Percentiles rank a stretch among this genome's conserved stretches.
These are phyloP conservation scores for Persicaria maculosa DNA, from an alignment of 148 eudicot species.

Conservation along the genomic window DNA sequence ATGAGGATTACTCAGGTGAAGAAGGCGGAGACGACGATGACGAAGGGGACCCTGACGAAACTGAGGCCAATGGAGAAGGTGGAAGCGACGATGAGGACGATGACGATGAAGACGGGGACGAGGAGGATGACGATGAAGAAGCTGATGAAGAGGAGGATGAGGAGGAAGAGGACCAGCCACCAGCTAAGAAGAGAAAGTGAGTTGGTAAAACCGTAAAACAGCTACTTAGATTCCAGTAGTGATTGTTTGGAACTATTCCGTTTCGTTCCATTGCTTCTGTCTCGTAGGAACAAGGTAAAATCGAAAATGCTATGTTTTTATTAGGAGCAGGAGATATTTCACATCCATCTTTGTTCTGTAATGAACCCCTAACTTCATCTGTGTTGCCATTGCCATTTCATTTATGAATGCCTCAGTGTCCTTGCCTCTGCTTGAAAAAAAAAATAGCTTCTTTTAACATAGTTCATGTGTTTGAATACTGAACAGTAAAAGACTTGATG, in stretches of 20 bases:
- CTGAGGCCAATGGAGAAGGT: constrained; percentile 27
- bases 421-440: neutral
- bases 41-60: constrained; percentile 29
- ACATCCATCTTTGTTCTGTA: neutral
- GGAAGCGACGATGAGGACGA: constrained; percentile 39
- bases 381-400: neutral
- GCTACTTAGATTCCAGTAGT: constrained; percentile 4
- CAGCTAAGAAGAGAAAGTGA: constrained; percentile 47
- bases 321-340: constrained; percentile 2
- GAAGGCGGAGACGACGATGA: constrained; percentile 40
- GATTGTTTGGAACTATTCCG: neutral
- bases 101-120: constrained; percentile 29
- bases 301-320: neutral
- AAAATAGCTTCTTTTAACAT: neutral
- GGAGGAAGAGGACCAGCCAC: constrained; percentile 39
- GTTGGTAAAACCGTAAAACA: neutral
- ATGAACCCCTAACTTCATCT: neutral
- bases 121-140: constrained; percentile 27
- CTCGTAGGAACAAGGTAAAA: constrained; percentile 14
- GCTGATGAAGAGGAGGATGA: constrained; percentile 20
- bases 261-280: neutral
- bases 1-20: constrained; percentile 49
- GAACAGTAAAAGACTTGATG: neutral
- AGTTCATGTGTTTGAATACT: neutral
- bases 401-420: neutral